Evolutionary conservation across 225 moss, liverwort and hornwort species (phyloP), one percentile per base, ranked within the genome.

Genomic region (Lunularia cruciata): DNA sequence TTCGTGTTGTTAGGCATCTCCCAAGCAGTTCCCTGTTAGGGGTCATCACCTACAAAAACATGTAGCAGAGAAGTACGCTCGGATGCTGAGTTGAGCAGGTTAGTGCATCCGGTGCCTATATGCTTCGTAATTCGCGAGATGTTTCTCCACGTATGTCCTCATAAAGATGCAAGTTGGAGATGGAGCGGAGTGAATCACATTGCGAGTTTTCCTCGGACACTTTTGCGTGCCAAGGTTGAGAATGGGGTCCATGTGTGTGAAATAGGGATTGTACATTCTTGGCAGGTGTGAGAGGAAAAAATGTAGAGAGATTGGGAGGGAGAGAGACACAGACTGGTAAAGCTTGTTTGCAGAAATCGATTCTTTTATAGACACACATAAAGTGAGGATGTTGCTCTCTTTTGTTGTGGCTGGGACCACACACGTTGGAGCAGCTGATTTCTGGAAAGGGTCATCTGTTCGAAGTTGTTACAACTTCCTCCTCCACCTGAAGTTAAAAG

Each of bases 311-410:
- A n/a, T n/a, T n/a, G n/a, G n/a, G n/a, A n/a, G n/a, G n/a, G n/a
- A n/a, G n/a, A 54, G 54, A 54, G 27, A 26, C 54, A 54, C 54
- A 54, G 54, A 54, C 54, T 9, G 27, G 54, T 12, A 54, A 54
- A 16, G 43, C 43, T 43, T 43, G 12, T 11, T 43, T 11, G 27
- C 54, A 28, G 28, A 54, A 1, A 2, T 25, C 26, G 54, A 54
- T 54, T 5, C 54, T 27, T 28, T 12, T 28, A 54, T 8, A 25
- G 20, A 9, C 54, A 54, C 54, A 27, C 27, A 5, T 54, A 54
- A 27, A 54, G 11, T 0, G 54, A 54, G 54, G 28, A 54, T 54
- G 26, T 54, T 54, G 11, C 26, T 27, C 54, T 54, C 54, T 54
- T 27, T 54, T 27, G 54, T 22, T 14, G 25, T 25, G 27, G 7